Evolutionary conservation across 345 rosid genomes (phyloP).

Genomic region (Boechera stricta): DNA sequence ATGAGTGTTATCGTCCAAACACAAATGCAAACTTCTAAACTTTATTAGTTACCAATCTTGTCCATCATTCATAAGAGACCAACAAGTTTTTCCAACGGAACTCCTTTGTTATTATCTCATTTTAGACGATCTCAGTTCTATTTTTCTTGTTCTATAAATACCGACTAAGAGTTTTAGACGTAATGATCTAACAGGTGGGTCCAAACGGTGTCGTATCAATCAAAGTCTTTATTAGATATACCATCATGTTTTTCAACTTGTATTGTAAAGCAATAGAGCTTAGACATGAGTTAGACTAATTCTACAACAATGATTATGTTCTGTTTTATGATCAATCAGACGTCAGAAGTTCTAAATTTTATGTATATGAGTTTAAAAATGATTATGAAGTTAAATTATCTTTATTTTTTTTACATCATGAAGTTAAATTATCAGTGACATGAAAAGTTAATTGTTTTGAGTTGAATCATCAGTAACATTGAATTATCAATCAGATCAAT

Average conservation of each 20-base stretch:
- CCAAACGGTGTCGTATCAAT: conserved; percentile 40
- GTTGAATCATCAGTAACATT: not conserved
- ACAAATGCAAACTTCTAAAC: conserved; percentile 41
- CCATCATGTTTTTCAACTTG: conserved; percentile 38
- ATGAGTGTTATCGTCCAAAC: conserved; percentile 42
- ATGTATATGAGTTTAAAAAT: conserved; percentile 10
- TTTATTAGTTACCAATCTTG: conserved; percentile 48
- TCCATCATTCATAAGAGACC: conserved; percentile 38
- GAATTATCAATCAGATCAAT: not conserved
- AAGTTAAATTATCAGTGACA: conserved; percentile 12
- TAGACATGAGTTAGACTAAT: conserved; percentile 15
- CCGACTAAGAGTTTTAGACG: conserved; percentile 41
- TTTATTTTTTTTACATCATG: not conserved
- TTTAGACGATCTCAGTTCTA: conserved; percentile 27
- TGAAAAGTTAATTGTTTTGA: conserved; percentile 1
- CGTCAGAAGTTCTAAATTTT: conserved; percentile 20
- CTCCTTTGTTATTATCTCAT: conserved; percentile 35
- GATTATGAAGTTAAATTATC: conserved; percentile 18
- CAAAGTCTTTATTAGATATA: conserved; percentile 19
- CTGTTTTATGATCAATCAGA: conserved; percentile 28
- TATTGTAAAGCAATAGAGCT: conserved; percentile 13
- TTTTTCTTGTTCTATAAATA: conserved; percentile 40
- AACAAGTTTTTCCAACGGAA: conserved; percentile 35
- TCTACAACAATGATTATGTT: conserved; percentile 30
- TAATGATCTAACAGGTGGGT: conserved; percentile 35